Conservation (phyloP, 345 rosid genomes). For the Odontarrhena argentea region DNA sequence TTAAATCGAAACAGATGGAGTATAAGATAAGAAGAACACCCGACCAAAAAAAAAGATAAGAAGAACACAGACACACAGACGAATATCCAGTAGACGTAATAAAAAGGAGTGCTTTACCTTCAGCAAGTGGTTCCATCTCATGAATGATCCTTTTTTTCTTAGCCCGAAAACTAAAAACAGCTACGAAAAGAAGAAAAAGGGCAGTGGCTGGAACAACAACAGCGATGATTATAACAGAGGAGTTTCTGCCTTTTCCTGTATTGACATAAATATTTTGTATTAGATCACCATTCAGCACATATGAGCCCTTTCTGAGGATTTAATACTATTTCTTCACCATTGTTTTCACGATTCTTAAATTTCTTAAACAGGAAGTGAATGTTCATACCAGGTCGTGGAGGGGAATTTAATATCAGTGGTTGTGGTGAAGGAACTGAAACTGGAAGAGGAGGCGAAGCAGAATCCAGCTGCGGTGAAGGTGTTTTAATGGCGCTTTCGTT, state of each 20-base stretch:
- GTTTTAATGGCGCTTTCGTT: background rate
- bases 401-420: background rate
- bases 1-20: too few species aligned
- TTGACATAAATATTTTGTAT: too few species aligned
- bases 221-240: slow-evolving; percentile 36
- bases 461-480: background rate
- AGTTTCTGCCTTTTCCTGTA: background rate
- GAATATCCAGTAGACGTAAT: too few species aligned
- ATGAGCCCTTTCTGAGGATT: too few species aligned
- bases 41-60: too few species aligned
- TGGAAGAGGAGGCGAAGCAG: background rate
- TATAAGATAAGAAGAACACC: too few species aligned
- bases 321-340: too few species aligned
- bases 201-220: slow-evolving; percentile 37
- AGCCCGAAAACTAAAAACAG: slow-evolving; percentile 25
- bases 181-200: slow-evolving; percentile 18
- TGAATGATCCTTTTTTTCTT: slow-evolving; percentile 32
- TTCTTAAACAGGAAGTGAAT: too few species aligned
- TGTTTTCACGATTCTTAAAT: too few species aligned
- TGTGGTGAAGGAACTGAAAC: background rate
- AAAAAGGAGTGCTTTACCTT: too few species aligned
- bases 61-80: too few species aligned
- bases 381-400: background rate
- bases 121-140: slow-evolving; percentile 3
- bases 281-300: too few species aligned